Evolutionary conservation across 192 early-diverging fungal genomes (phyloP), one percentile per base, ranked within the genome.

Genomic region (Coemansia sp.): DNA sequence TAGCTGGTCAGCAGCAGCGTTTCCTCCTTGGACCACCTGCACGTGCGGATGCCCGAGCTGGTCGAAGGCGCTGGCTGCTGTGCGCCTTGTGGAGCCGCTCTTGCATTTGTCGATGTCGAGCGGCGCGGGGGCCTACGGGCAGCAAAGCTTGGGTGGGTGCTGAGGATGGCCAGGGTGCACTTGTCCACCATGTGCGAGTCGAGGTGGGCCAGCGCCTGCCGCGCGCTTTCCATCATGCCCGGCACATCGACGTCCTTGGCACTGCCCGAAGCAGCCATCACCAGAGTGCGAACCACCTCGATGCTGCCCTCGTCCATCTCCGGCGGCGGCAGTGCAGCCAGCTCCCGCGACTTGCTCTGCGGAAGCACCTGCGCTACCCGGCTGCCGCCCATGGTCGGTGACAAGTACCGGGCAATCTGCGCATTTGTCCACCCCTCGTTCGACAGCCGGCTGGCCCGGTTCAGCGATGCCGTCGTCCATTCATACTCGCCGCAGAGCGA

Each of bases 391-490:
- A 61, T 46, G 1, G 49, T 52, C 5, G 61, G 54, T 40, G 64
- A 67, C 29, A 67, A 47, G 8, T 59, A 44, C 11, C 56, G 45
- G 3, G 64, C 64, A 25, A 67, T 67, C 29, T 37, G 19, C 6
- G 25, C 37, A 26, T 48, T 16, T 7, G 28, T 14, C 56, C 38
- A 45, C 16, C 56, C 64, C 41, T 50, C 22, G 11, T 33, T 31
- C 18, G 42, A 17, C 30, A 67, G 38, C 23, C 30, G 19, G 25
- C 38, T 28, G 36, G 57, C 40, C 4, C 9, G 23, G 14, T 20
- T 22, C 29, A 54, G 12, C 5, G 17, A 38, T 5, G 28, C 23
- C 7, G 38, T 25, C 11, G 48, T 44, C 64, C 64, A 67, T 14
- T 50, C 51, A 17, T 54, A 54, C 17, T 40, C 42, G 28, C 64